Base-by-base conservation (phyloP, 2,329 filamentous ascomycete species). In the Davidsoniella eucalypti region DNA sequence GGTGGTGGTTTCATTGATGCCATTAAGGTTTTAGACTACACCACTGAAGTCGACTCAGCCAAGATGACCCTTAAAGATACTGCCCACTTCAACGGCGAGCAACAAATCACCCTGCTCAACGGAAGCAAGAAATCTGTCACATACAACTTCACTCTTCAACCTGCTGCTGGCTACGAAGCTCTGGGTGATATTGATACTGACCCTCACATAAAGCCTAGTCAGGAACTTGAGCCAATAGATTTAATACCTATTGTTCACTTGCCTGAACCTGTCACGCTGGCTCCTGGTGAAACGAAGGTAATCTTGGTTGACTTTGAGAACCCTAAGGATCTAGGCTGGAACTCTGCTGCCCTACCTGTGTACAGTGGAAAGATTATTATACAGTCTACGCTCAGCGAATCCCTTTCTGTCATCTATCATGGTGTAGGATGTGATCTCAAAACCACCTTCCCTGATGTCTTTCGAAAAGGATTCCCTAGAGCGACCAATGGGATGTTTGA, bases 51-150 rank as follows among this genome's bases (percentile, higher is more conserved):
- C 21, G 61, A 60, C 18, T 68, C 65, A 12, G 62, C 66, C 33
- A 66, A 68, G 8, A 67, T 75, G 44, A 62, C 67, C 8, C 64
- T 75, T 49, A 70, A 69, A 47, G 72, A 75, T 50, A 72, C 69
- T 0, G 61, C 65, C 39, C 55, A 68, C 49, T 70, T 74, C 53
- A 55, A 56, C 8, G 52, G 59, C 1, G 50, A 52, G 3, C 67
- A 66, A 58, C 55, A 50, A 0, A 57, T 66, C 17, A 57, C 60
- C 1, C 5, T 76, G 49, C 67, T 63, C 21, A 75, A 76, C 55
- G 62, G 60, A 14, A 69, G 62, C 23, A 58, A 58, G 18, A 59
- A 60, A 17, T 58, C 61, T 2, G 59, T 68, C 10, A 61, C 61
- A 2, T 75, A 73, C 56, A 61, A 57, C 1, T 64, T 69, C 44